phyloP scores from a whole-genome alignment of 2,329 filamentous ascomycete genomes.

The Fusarium sp. region DNA sequence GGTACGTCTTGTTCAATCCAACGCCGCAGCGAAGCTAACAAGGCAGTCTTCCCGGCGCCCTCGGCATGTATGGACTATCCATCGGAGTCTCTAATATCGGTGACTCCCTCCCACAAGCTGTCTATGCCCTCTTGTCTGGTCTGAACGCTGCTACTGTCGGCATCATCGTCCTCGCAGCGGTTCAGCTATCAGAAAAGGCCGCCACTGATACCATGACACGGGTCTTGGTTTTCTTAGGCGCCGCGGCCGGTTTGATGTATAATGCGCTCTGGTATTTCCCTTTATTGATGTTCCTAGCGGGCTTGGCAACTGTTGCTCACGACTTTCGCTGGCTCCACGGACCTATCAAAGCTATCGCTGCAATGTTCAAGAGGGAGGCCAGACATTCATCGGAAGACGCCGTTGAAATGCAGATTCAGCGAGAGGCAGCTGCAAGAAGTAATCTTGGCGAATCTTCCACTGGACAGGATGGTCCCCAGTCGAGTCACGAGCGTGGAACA shows the following conservation, averaged over 20 bases:
- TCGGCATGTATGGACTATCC: constrained; percentile 77
- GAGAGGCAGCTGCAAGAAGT: neutral
- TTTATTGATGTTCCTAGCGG: constrained; percentile 68
- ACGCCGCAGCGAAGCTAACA: constrained; percentile 3
- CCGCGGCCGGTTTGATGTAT: constrained; percentile 74
- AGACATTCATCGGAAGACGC: neutral
- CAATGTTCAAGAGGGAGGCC: neutral
- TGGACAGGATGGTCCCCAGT: neutral
- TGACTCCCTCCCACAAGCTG: constrained; percentile 68
- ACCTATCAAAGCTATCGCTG: neutral
- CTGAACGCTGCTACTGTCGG: constrained; percentile 80
- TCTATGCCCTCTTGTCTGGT: constrained; percentile 77
- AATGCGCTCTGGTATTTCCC: constrained; percentile 83
- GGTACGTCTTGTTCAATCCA: constrained; percentile 50
- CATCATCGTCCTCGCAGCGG: constrained; percentile 76
- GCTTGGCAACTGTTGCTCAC: constrained; percentile 64
- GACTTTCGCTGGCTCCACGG: constrained; percentile 65
- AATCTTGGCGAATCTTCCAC: neutral
- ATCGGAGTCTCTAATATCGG: constrained; percentile 72
- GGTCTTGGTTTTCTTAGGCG: constrained; percentile 72
- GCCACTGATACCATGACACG: constrained; percentile 74
- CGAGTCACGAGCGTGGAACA: neutral
- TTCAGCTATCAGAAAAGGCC: constrained; percentile 74
- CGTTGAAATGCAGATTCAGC: constrained; percentile 9
- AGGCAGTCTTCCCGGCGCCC: constrained; percentile 70